phyloP scores from a whole-genome alignment of 768 basidiomycete genomes.

The Gautieria morchelliformis region DNA sequence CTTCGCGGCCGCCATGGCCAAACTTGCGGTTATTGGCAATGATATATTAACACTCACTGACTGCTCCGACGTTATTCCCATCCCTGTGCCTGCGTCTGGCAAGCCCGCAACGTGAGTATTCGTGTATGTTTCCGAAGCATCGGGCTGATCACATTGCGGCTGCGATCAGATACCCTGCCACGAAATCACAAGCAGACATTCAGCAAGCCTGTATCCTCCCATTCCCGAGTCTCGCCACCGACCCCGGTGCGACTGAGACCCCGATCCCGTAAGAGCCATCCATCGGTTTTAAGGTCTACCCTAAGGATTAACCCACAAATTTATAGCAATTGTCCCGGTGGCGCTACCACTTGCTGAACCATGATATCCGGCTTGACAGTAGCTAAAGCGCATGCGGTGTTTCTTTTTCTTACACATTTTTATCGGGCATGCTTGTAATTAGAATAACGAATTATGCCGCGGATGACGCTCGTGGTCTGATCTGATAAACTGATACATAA shows the following conservation, averaged over 20 bases:
- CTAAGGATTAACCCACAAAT: no score
- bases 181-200: background rate
- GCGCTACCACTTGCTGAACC: no score
- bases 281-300: no score
- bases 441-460: no score
- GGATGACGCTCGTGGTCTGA: no score
- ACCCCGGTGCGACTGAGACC: conserved; percentile 7
- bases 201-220: background rate
- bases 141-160: background rate
- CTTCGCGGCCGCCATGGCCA: conserved; percentile 35
- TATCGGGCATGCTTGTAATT: no score
- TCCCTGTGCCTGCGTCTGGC: conserved; percentile 12
- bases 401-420: no score
- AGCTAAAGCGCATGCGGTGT: no score
- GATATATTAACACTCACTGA: conserved; percentile 27
- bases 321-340: no score
- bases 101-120: conserved; percentile 9
- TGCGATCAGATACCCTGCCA: background rate
- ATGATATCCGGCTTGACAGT: no score
- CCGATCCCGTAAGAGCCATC: background rate
- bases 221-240: conserved; percentile 1
- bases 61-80: conserved; percentile 37
- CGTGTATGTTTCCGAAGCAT: background rate
- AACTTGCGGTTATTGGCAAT: conserved; percentile 35
- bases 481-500: no score